Conservation (phyloP, 768 basidiomycete species). For the Trametes maxima region DNA sequence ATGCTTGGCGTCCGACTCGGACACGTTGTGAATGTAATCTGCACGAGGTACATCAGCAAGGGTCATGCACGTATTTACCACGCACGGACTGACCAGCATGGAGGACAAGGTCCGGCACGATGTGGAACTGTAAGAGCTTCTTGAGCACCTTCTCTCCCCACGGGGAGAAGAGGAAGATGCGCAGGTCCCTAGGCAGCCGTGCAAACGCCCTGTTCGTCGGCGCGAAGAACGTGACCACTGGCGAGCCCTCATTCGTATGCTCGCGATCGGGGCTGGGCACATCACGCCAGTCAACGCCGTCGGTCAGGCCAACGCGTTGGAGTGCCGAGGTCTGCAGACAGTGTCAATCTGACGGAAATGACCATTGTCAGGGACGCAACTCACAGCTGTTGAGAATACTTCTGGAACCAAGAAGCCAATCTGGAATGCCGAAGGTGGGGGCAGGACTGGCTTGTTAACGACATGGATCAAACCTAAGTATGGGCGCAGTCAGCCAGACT, state of each 20-base stretch:
- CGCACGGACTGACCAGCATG: constrained; percentile 44
- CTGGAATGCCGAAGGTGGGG: constrained; percentile 54
- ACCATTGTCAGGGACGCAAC: constrained; percentile 10
- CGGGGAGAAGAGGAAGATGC: constrained; percentile 60
- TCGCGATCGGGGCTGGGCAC: constrained; percentile 36
- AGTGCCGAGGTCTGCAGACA: constrained; percentile 53
- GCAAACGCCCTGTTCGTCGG: constrained; percentile 54
- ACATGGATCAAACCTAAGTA: constrained; percentile 51
- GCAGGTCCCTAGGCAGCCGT: constrained; percentile 51
- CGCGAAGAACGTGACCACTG: constrained; percentile 55
- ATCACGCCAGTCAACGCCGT: constrained; percentile 50
- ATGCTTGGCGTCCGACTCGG: constrained; percentile 7
- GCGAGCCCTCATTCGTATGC: constrained; percentile 42
- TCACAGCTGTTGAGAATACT: constrained; percentile 52
- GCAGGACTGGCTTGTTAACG: constrained; percentile 56
- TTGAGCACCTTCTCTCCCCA: constrained; percentile 52
- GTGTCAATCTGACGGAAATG: not conserved
- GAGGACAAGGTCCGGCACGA: constrained; percentile 51
- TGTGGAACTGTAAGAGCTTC: constrained; percentile 62
- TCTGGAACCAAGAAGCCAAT: constrained; percentile 45
- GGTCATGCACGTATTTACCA: not conserved
- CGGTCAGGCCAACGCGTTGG: constrained; percentile 50
- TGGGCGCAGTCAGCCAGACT: not conserved
- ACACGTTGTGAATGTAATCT: constrained; percentile 38
- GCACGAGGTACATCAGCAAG: not conserved